A percentile compares a stretch with the other conserved stretches of the same genome.
Evolutionary conservation across 106 monocot species (phyloP).

Genomic region (Allium fistulosum): DNA sequence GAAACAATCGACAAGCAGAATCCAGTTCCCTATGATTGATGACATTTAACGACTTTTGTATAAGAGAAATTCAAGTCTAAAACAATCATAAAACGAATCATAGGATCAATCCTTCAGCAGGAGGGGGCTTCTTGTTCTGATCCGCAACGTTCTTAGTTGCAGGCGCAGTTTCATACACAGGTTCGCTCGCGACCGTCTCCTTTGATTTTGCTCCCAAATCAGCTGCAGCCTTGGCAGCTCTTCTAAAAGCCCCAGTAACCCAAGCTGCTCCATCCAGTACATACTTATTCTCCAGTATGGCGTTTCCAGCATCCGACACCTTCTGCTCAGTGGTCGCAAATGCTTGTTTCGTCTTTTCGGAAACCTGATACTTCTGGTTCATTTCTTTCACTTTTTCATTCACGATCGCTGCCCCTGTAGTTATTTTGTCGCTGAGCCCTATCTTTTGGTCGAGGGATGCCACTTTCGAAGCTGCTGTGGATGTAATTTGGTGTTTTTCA

Average conservation of each 20-base stretch:
- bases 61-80: no score
- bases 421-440: conserved; percentile 64
- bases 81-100: no score
- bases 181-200: conserved; percentile 33
- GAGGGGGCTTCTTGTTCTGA: no score
- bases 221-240: no score
- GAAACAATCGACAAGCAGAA: no score
- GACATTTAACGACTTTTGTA: no score
- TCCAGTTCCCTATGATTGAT: no score
- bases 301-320: conserved; percentile 51
- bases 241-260: conserved; percentile 30
- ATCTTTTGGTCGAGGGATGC: conserved; percentile 15
- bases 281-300: conserved; percentile 67
- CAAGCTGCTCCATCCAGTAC: conserved; percentile 57
- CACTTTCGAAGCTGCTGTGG: conserved; percentile 37
- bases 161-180: no score
- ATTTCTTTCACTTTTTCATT: conserved; percentile 81
- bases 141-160: no score
- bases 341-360: conserved; percentile 66
- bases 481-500: conserved; percentile 70
- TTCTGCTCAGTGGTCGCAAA: conserved; percentile 72
- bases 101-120: no score
- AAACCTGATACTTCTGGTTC: conserved; percentile 80
- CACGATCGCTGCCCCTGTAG: conserved; percentile 48
- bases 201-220: conserved; percentile 21